Evolutionary conservation across 768 basidiomycete species (phyloP), one percentile per base, ranked within the genome.

Genomic region (Mycena rosella): DNA sequence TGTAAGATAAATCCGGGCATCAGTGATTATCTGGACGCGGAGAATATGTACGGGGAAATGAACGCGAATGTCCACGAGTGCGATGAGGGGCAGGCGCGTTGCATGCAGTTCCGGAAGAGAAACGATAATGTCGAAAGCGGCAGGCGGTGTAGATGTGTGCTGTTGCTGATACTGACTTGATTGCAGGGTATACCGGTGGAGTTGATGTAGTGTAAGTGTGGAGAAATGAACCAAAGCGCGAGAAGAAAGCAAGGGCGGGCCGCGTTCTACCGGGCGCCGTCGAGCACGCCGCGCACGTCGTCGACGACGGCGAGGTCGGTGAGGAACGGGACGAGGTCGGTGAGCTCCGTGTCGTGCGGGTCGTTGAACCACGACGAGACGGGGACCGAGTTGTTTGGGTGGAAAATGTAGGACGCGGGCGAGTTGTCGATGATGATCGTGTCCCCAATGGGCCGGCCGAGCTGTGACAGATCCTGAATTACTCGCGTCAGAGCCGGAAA

Each of bases 361-460:
- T 89, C 89, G 78, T 90, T 92, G 80, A 92, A 92, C 91, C 91
- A 93, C 24, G 87, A 88, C 47, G 90, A 91, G 66, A 93, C 90
- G 10, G 91, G 91, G 2, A 92, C 90, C 40, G 91, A 91, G 76
- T 92, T 92, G 78, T 89, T 90, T n/a, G 90, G 89, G 74, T 93
- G 90, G 85, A 93, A 93, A 71, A 92, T 89, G 79, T 92, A 93
- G 13, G 88, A 91, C 6, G 91, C 91, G 5, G 91, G 90, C 9
- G 90, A 91, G 79, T 92, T 93, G 81, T 92, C 91, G 74, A 93
- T 86, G 80, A 93, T 92, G 74, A 92, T 91, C 44, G 85, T 88
- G 62, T 89, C 88, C 42, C 83, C 81, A 60, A 91, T 88, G 3
- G 89, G 88, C 7, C 91, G 85, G 48, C 91, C 91, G 27, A 93